A percentile compares a stretch with the other conserved stretches of the same genome.
phyloP scores from a whole-genome alignment of 768 basidiomycete species.

The Antrodiella citrinella region DNA sequence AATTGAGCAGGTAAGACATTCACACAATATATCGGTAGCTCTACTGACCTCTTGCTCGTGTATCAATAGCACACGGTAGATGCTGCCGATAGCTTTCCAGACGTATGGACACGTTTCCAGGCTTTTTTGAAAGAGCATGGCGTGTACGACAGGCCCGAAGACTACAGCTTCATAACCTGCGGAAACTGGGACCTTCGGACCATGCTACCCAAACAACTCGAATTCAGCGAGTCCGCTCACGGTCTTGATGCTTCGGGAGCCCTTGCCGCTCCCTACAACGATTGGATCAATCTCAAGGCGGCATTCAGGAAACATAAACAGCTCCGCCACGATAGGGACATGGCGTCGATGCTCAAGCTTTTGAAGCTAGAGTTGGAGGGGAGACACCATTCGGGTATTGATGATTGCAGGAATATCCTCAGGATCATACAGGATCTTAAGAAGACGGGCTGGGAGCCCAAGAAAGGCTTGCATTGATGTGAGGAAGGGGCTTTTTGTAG shows the following conservation, averaged over 20 bases:
- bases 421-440: conserved; percentile 18
- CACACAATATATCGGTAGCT: background rate
- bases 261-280: conserved; percentile 15
- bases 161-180: conserved; percentile 20
- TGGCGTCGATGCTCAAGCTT: conserved; percentile 19
- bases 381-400: conserved; percentile 24
- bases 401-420: conserved; percentile 25
- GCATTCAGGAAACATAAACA: conserved; percentile 14
- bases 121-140: conserved; percentile 15
- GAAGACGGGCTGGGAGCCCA: conserved; percentile 20
- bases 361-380: conserved; percentile 19
- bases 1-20: conserved; percentile 18
- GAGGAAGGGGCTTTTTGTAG: background rate
- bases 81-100: conserved; percentile 16
- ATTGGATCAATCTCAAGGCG: conserved; percentile 23
- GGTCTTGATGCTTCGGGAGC: conserved; percentile 10
- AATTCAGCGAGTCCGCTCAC: conserved; percentile 9
- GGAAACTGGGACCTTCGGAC: conserved; percentile 24
- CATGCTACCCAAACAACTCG: conserved; percentile 23
- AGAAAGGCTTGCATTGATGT: background rate
- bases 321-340: conserved; percentile 12
- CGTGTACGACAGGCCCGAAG: conserved; percentile 9
- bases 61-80: conserved; percentile 18
- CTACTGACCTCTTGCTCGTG: too few species aligned
- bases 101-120: conserved; percentile 21